A percentile compares a stretch with the other conserved stretches of the same genome.
Evolutionary conservation across 1,284 basidiomycete species (phyloP).

Genomic region (Apiotrichum domesticum): DNA sequence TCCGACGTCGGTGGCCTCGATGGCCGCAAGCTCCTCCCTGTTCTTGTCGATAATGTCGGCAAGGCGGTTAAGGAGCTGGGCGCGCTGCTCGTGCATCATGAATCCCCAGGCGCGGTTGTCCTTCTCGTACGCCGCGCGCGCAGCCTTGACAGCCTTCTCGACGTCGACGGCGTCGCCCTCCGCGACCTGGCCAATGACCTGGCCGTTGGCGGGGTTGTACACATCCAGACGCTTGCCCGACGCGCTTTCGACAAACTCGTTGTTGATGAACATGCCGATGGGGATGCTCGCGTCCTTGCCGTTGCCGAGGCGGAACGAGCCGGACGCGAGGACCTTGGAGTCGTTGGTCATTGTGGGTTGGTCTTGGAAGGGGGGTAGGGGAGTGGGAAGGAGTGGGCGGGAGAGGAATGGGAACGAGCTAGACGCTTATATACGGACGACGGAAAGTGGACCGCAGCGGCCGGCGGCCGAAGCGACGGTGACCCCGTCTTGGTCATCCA

Average conservation of each 20-base stretch:
- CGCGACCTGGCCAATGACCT: slow-evolving; percentile 40
- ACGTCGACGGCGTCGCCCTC: slow-evolving; percentile 57
- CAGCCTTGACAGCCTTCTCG: slow-evolving; percentile 73
- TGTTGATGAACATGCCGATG: slow-evolving; percentile 28
- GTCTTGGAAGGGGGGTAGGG: not conserved
- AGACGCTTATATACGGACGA: too few species aligned
- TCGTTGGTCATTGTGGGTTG: not conserved
- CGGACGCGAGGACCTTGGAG: slow-evolving; percentile 1
- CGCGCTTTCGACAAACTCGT: slow-evolving; percentile 29
- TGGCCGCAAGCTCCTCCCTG: slow-evolving; percentile 59
- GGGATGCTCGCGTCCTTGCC: slow-evolving; percentile 14
- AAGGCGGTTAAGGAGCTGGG: slow-evolving; percentile 67
- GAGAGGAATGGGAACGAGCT: too few species aligned
- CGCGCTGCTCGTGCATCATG: slow-evolving; percentile 56
- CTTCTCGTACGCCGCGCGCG: slow-evolving; percentile 68
- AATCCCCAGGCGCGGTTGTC: slow-evolving; percentile 65
- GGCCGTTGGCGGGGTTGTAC: slow-evolving; percentile 53
- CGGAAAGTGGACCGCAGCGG: too few species aligned
- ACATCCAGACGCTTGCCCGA: slow-evolving; percentile 27
- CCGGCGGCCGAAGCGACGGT: too few species aligned
- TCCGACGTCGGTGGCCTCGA: slow-evolving; percentile 73
- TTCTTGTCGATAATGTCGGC: slow-evolving; percentile 87
- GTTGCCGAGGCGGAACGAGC: slow-evolving; percentile 16
- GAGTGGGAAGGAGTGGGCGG: too few species aligned
- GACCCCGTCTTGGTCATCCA: too few species aligned